These are phyloP conservation scores for Suillus americanus DNA, from an alignment of 768 basidiomycete genomes.

Conservation along the genomic window DNA sequence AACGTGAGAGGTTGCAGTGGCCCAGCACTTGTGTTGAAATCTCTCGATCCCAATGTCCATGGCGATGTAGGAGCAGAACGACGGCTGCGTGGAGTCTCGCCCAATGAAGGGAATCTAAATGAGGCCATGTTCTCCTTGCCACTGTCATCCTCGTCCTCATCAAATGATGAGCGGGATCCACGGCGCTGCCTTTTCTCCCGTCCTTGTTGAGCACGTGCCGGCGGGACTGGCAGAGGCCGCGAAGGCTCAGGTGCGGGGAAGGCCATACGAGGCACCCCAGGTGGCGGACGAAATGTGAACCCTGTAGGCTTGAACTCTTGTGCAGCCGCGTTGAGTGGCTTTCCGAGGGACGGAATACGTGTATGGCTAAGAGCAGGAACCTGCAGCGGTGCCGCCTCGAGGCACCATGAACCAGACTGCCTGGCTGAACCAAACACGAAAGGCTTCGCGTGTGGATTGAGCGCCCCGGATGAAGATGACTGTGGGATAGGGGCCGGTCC, in stretches of 20 bases:
- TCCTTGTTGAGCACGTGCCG: conserved; percentile 51
- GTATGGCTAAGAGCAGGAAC: conserved; percentile 38
- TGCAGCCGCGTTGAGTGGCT: conserved; percentile 76
- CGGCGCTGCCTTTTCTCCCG: conserved; percentile 78
- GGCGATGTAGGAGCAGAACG: conserved; percentile 45
- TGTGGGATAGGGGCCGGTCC: conserved; percentile 15
- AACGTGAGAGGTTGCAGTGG: conserved; percentile 56
- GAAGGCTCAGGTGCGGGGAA: conserved; percentile 29
- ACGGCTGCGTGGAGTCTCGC: conserved; percentile 50
- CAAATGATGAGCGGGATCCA: conserved; percentile 38
- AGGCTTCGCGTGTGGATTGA: conserved; percentile 83
- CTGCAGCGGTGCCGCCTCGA: conserved; percentile 31
- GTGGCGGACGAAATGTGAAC: conserved; percentile 77
- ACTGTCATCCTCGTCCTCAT: conserved; percentile 46
- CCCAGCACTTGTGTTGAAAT: conserved; percentile 19
- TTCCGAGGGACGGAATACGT: conserved; percentile 51
- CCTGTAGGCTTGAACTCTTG: conserved; percentile 77
- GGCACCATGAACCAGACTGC: conserved; percentile 35
- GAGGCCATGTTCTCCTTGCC: conserved; percentile 61
- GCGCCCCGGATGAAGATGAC: conserved; percentile 27
- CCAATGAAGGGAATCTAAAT: conserved; percentile 69
- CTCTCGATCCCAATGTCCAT: conserved; percentile 28
- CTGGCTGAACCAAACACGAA: conserved; percentile 69
- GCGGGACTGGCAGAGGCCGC: conserved; percentile 42
- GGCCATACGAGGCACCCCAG: conserved; percentile 59